Evolutionary conservation across 2,329 filamentous ascomycete species (phyloP).

Genomic region (Claviceps sp.): DNA sequence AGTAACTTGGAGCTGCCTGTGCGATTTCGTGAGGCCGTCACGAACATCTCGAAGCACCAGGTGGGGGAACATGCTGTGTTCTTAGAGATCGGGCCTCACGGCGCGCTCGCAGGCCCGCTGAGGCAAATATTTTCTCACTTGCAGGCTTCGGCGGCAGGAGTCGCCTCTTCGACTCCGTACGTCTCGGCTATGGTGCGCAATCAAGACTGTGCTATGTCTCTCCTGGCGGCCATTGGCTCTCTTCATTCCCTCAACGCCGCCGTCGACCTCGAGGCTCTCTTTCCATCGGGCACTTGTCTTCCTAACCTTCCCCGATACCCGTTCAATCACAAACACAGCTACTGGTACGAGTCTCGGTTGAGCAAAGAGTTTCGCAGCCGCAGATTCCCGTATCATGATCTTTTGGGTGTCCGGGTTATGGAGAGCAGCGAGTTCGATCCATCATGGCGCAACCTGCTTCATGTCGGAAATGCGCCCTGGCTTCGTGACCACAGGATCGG

Average conservation of each 20-base stretch:
- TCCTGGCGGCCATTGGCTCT: constrained; percentile 8
- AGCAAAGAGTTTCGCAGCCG: constrained; percentile 4
- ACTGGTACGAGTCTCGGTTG: constrained; percentile 8
- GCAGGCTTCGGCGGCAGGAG: neutral
- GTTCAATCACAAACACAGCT: constrained; percentile 7
- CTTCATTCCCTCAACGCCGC: neutral
- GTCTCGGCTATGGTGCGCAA: constrained; percentile 5
- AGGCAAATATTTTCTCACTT: constrained; percentile 6
- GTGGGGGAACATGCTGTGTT: constrained; percentile 2
- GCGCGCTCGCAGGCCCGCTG: constrained; percentile 10
- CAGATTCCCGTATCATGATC: constrained; percentile 2
- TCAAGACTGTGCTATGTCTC: neutral
- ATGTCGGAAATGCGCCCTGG: constrained; percentile 19
- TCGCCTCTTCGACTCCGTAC: constrained; percentile 2
- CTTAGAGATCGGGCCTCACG: constrained; percentile 13
- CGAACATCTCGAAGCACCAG: neutral
- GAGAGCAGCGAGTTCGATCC: constrained; percentile 10
- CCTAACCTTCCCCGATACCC: constrained; percentile 9
- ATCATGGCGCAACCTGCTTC: constrained; percentile 11
- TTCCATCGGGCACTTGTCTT: neutral
- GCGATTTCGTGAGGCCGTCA: constrained; percentile 5
- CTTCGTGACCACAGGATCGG: constrained; percentile 30
- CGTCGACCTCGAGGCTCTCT: constrained; percentile 4
- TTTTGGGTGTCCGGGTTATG: constrained; percentile 8
- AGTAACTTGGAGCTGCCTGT: constrained; percentile 7